Conservation (phyloP, 2,329 filamentous ascomycete genomes). For the Blastomyces parvus region DNA sequence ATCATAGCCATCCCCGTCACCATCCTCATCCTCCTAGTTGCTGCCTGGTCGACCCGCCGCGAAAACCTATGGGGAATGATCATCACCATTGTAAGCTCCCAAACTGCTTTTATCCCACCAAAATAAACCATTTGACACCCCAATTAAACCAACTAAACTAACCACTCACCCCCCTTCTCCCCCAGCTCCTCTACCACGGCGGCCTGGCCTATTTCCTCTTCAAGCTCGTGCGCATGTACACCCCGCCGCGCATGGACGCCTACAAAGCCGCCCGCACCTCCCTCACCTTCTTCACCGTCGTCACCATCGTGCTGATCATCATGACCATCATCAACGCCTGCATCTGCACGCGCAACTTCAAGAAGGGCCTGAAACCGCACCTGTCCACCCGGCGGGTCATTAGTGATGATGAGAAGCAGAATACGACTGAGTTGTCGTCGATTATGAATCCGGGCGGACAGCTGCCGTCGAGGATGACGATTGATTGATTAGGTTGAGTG, state of each 20-base stretch:
- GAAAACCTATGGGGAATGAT: constrained; percentile 75
- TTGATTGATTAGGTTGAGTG: constrained; percentile 26
- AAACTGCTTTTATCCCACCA: constrained; percentile 11
- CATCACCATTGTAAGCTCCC: constrained; percentile 52
- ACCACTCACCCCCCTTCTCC: neutral
- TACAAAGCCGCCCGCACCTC: constrained; percentile 76
- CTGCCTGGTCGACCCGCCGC: constrained; percentile 72
- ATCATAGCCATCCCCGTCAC: constrained; percentile 85
- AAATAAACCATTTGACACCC: neutral
- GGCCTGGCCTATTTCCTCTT: constrained; percentile 93
- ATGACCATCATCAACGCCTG: constrained; percentile 80
- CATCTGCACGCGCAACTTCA: constrained; percentile 84
- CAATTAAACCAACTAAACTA: neutral
- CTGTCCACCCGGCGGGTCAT: constrained; percentile 52
- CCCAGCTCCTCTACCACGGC: constrained; percentile 66
- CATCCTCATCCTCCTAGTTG: constrained; percentile 74
- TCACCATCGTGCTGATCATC: constrained; percentile 81
- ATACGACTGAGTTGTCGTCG: constrained; percentile 35
- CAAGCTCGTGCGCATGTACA: constrained; percentile 95
- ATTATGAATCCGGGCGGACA: constrained; percentile 26
- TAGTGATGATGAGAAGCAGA: constrained; percentile 42
- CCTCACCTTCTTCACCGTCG: constrained; percentile 84
- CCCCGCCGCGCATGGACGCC: constrained; percentile 45
- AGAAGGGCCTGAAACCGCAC: constrained; percentile 79
- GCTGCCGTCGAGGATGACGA: constrained; percentile 38